These are phyloP conservation scores for Maudiozyma pseudohumilis DNA, from an alignment of 805 yeast genomes.

Conservation along the genomic window DNA sequence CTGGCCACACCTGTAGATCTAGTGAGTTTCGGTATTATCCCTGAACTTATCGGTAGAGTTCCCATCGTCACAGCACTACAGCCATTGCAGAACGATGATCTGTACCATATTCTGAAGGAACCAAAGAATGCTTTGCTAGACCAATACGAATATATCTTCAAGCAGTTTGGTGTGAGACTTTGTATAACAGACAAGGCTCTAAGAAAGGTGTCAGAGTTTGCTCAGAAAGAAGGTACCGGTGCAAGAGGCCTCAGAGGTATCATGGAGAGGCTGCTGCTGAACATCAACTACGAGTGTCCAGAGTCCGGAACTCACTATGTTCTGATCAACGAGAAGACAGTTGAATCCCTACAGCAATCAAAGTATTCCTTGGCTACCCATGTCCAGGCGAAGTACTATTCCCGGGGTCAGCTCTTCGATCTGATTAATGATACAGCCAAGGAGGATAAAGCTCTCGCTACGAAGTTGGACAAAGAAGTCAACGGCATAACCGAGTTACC, in stretches of 20 bases:
- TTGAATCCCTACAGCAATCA: slow-evolving; percentile 30
- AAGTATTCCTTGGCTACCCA: slow-evolving; percentile 25
- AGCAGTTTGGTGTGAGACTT: slow-evolving; percentile 42
- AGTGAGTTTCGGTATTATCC: slow-evolving; percentile 44
- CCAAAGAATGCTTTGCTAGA: slow-evolving; percentile 46
- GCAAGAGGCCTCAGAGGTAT: slow-evolving; percentile 51
- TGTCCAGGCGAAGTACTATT: slow-evolving; percentile 36
- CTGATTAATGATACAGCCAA: slow-evolving; percentile 33
- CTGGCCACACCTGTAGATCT: slow-evolving; percentile 42
- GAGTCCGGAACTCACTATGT: slow-evolving; percentile 46
- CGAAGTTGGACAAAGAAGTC: slow-evolving; percentile 27
- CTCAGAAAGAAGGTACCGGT: slow-evolving; percentile 47
- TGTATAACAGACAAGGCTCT: slow-evolving; percentile 42
- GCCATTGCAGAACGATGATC: slow-evolving; percentile 36
- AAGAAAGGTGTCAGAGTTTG: slow-evolving; percentile 37
- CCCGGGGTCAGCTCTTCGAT: slow-evolving; percentile 34
- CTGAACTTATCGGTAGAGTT: slow-evolving; percentile 50
- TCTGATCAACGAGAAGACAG: slow-evolving; percentile 37
- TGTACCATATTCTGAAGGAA: slow-evolving; percentile 41
- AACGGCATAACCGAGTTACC: slow-evolving; percentile 6
- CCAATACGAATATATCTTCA: slow-evolving; percentile 46
- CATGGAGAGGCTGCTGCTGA: slow-evolving; percentile 41
- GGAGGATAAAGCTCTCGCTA: slow-evolving; percentile 35
- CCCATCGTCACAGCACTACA: slow-evolving; percentile 44
- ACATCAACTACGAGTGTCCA: slow-evolving; percentile 50